These are phyloP conservation scores for Helichrysum umbraculigerum DNA, from an alignment of 129 eudicot genomes.

Conservation along the genomic window DNA sequence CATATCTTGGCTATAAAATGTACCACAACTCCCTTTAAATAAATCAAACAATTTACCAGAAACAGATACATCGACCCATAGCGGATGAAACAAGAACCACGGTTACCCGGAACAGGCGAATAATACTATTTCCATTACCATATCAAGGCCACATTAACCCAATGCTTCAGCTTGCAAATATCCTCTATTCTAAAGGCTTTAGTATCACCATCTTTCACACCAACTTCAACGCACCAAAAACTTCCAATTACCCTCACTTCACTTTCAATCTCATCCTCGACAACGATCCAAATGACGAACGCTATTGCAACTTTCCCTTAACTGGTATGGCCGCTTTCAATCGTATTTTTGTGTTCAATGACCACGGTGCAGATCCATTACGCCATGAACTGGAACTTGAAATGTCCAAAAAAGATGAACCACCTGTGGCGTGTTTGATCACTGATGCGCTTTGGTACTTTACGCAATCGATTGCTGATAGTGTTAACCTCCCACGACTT, in stretches of 20 bases:
- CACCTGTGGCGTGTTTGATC: conserved; percentile 41
- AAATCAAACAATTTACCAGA: background rate
- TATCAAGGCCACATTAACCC: conserved; percentile 66
- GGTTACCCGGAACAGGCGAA: background rate
- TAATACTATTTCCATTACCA: conserved; percentile 51
- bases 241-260: conserved; percentile 43
- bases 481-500: conserved; percentile 42
- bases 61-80: background rate
- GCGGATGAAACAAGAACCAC: background rate
- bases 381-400: background rate
- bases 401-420: background rate
- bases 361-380: background rate
- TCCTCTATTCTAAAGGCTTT: conserved; percentile 30
- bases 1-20: no score
- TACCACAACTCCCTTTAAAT: no score
- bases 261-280: conserved; percentile 37
- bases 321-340: background rate
- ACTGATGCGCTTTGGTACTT: conserved; percentile 48
- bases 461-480: conserved; percentile 38
- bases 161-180: conserved; percentile 52
- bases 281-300: background rate
- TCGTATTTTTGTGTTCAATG: background rate
- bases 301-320: background rate
- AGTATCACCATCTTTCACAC: conserved; percentile 58
- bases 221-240: conserved; percentile 42